phyloP scores from a whole-genome alignment of 257 asterid species.

The Solanum neorickii region DNA sequence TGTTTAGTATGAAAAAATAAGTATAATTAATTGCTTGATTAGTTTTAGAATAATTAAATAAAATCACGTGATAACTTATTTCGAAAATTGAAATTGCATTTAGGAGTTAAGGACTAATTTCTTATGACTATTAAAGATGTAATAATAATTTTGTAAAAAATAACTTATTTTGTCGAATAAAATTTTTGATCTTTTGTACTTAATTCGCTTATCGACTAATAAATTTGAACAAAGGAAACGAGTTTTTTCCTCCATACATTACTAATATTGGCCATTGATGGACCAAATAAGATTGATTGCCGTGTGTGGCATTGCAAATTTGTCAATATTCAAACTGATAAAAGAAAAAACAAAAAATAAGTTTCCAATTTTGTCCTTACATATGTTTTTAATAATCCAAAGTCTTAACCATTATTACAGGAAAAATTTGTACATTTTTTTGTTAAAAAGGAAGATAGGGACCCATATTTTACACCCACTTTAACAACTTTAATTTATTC shows the following conservation, averaged over 20 bases:
- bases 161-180: too few species aligned
- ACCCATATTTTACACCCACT: conserved; percentile 19
- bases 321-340: neutral
- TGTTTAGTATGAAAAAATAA: neutral
- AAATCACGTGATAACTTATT: neutral
- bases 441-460: neutral
- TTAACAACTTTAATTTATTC: conserved; percentile 14
- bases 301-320: conserved; percentile 13
- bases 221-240: accelerated
- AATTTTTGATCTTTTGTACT: accelerated
- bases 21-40: neutral
- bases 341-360: neutral
- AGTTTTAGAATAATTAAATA: neutral
- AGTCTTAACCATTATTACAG: neutral
- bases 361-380: neutral
- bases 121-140: neutral
- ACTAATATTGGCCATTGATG: neutral
- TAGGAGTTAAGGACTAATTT: neutral
- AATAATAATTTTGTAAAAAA: too few species aligned
- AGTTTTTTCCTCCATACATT: neutral
- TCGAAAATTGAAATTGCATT: neutral
- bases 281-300: neutral
- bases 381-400: neutral
- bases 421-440: neutral
- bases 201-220: neutral